Evolutionary conservation across 2,329 filamentous ascomycete genomes (phyloP).

Genomic region (Curvularia hawaiiensis): DNA sequence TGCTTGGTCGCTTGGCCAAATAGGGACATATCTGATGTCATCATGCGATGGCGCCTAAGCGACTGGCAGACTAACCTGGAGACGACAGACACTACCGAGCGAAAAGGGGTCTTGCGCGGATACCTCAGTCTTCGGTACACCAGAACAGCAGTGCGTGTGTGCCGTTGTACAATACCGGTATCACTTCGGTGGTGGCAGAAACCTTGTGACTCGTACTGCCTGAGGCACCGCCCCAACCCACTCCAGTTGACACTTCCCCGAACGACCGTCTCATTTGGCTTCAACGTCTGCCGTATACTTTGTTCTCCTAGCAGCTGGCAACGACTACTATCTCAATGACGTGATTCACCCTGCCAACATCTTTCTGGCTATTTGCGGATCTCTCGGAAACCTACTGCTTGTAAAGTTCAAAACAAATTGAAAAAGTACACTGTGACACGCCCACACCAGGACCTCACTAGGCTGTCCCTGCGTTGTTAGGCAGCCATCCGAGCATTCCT

Average conservation of each 20-base stretch:
- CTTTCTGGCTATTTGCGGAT: background rate
- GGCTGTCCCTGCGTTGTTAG: slow-evolving; percentile 9
- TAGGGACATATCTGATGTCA: background rate
- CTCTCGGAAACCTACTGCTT: background rate
- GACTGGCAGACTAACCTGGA: background rate
- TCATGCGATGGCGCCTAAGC: background rate
- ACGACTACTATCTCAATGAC: background rate
- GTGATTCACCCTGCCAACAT: background rate
- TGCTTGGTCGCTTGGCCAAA: background rate
- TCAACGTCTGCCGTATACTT: background rate
- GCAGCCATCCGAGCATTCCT: slow-evolving; percentile 8
- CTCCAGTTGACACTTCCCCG: slow-evolving; percentile 3
- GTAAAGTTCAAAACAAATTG: background rate
- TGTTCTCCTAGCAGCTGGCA: background rate
- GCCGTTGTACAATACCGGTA: slow-evolving; percentile 7
- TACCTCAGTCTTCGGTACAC: slow-evolving; percentile 4
- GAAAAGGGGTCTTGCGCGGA: slow-evolving; percentile 1
- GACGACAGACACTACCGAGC: background rate
- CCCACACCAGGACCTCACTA: slow-evolving; percentile 2
- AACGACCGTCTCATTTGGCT: background rate
- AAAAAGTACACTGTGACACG: background rate
- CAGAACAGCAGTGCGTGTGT: background rate
- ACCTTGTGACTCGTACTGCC: slow-evolving; percentile 5
- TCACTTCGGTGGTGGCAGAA: slow-evolving; percentile 6
- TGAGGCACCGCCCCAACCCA: slow-evolving; percentile 1